These are phyloP conservation scores for Sporisorium graminicola DNA, from an alignment of 1,284 basidiomycete genomes.

Conservation along the genomic window DNA sequence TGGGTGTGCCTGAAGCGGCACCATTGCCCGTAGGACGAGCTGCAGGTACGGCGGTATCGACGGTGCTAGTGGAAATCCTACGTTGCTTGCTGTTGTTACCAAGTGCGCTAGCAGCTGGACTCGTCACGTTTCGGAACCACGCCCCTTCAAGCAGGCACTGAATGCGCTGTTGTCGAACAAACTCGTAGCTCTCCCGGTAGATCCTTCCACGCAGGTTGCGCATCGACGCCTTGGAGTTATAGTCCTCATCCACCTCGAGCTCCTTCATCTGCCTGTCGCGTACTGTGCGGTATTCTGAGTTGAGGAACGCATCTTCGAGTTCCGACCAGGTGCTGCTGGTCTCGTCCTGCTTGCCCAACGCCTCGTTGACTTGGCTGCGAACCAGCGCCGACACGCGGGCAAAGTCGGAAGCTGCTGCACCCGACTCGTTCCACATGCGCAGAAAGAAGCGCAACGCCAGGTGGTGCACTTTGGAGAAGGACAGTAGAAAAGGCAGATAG, in stretches of 20 bases:
- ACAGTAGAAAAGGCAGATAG: conserved; percentile 90
- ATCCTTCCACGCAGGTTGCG: conserved; percentile 85
- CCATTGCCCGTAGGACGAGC: conserved; percentile 13
- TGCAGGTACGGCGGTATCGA: conserved; percentile 24
- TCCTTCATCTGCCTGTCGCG: conserved; percentile 94
- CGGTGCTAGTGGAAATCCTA: conserved; percentile 33
- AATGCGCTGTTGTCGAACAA: conserved; percentile 89
- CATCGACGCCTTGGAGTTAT: conserved; percentile 55
- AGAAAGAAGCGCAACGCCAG: conserved; percentile 89
- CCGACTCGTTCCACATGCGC: conserved; percentile 94
- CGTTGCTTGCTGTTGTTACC: conserved; percentile 10
- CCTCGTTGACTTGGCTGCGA: conserved; percentile 77
- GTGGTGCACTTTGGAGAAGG: conserved; percentile 82
- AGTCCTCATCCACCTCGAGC: conserved; percentile 89
- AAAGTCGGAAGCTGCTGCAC: conserved; percentile 78
- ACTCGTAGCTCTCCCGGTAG: conserved; percentile 91
- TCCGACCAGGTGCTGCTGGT: conserved; percentile 80
- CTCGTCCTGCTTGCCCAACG: conserved; percentile 77
- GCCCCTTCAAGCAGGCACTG: conserved; percentile 88
- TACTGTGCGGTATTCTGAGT: conserved; percentile 86
- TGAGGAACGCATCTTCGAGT: conserved; percentile 85
- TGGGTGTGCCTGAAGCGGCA: not conserved
- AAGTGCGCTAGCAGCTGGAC: not conserved
- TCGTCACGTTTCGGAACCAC: conserved; percentile 80
- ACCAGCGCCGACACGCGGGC: conserved; percentile 83